phyloP scores from a whole-genome alignment of 345 rosid species.

The Pugionium cornutum region DNA sequence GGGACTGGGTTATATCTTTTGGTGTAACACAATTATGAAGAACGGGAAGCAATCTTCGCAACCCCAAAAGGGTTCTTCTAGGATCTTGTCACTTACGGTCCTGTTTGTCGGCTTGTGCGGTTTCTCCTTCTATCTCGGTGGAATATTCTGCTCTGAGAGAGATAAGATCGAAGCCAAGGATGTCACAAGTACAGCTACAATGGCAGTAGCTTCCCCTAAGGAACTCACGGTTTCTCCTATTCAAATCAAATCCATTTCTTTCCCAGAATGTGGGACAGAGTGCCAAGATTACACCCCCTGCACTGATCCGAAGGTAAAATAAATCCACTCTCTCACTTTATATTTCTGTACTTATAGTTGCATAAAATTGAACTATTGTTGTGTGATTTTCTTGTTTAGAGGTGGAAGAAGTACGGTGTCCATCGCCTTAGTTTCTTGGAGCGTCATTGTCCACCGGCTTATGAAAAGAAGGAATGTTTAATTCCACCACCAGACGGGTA shows the following conservation, averaged over 20 bases:
- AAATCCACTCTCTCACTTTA: slow-evolving; percentile 1
- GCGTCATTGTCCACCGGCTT: slow-evolving; percentile 89
- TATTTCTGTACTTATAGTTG: background rate
- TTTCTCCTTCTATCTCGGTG: slow-evolving; percentile 90
- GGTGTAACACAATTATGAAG: slow-evolving; percentile 55
- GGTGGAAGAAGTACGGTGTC: slow-evolving; percentile 87
- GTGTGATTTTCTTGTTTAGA: slow-evolving; percentile 45
- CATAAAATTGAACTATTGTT: slow-evolving; percentile 3
- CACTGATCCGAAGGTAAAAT: slow-evolving; percentile 84
- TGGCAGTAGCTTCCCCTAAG: slow-evolving; percentile 50
- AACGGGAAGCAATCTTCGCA: slow-evolving; percentile 56
- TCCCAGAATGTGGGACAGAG: slow-evolving; percentile 71
- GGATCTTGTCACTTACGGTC: slow-evolving; percentile 50
- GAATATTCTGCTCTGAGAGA: slow-evolving; percentile 71
- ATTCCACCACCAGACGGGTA: slow-evolving; percentile 98
- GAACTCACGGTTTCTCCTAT: slow-evolving; percentile 52
- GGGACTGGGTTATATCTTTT: slow-evolving; percentile 6
- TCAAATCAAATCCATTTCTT: slow-evolving; percentile 57
- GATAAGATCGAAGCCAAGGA: slow-evolving; percentile 46
- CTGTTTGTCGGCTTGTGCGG: slow-evolving; percentile 65
- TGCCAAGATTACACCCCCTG: slow-evolving; percentile 97
- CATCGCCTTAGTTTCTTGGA: slow-evolving; percentile 90
- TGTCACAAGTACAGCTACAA: slow-evolving; percentile 38
- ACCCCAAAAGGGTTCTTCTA: slow-evolving; percentile 53
- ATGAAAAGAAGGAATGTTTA: slow-evolving; percentile 80